A percentile compares a stretch with the other conserved stretches of the same genome.
Evolutionary conservation across 1,139 yeast genomes (phyloP).

Genomic region (Saccharomyces hybrid): DNA sequence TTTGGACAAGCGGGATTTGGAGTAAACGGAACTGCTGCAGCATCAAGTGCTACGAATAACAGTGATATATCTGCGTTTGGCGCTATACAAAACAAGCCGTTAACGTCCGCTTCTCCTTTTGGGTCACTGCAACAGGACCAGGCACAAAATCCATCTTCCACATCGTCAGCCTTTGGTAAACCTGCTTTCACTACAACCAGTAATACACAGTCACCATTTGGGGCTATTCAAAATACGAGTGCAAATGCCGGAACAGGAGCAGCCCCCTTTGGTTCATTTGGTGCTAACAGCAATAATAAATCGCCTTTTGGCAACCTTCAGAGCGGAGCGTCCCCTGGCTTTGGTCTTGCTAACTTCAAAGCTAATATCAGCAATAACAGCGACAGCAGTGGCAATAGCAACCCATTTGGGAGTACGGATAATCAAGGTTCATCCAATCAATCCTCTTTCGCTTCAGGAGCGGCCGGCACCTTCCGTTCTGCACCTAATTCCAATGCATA

Average conservation of each 20-base stretch:
- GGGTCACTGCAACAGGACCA: constrained; percentile 4
- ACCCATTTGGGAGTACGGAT: neutral
- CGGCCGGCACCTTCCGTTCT: neutral
- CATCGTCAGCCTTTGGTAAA: constrained; percentile 9
- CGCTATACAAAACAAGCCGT: constrained; percentile 2
- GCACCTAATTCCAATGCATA: neutral
- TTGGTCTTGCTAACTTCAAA: neutral
- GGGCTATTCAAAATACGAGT: neutral
- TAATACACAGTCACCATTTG: constrained; percentile 2
- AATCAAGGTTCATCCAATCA: neutral
- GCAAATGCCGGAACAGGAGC: neutral
- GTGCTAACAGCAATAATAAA: neutral
- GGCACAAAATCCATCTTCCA: neutral
- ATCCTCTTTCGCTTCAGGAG: constrained; percentile 15
- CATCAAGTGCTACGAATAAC: constrained; percentile 6
- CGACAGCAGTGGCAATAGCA: too few relatives aligned
- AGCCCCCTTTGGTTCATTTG: constrained; percentile 5
- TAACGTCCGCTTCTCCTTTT: constrained; percentile 7
- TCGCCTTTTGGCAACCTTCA: constrained; percentile 6
- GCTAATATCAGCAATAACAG: neutral
- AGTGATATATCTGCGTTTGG: constrained; percentile 8
- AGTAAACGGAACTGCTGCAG: neutral
- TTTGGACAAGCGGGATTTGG: constrained; percentile 4
- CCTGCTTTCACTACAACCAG: constrained; percentile 10
- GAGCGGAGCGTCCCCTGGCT: neutral